Base-by-base conservation (phyloP, 257 asterid genomes). In the Orobanche coerulescens region DNA sequence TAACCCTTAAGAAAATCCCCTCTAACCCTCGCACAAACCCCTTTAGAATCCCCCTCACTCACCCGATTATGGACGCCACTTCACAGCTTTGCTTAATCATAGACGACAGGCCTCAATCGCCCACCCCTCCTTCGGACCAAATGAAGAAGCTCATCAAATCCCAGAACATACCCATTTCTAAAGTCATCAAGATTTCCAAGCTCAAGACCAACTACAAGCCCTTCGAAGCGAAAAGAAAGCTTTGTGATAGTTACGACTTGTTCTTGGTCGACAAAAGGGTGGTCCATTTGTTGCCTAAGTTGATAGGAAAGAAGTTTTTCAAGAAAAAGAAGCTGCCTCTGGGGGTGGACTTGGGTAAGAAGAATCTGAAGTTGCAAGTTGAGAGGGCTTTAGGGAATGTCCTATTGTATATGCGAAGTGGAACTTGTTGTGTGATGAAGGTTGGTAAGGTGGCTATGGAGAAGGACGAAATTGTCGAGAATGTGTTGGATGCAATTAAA, bases 261-360 rank as follows among this genome's bases (percentile, higher is more conserved):
- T 92, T 92, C 33, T 55, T 92, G 65, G 96, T 78, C 20, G 96
- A 88, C 36, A 92, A 82, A 20, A 75, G 94, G 87, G 66, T 86
- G 31, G 90, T 86, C 22, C 96, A 81, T 64, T 69, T 92, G 80
- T 71, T 88, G 72, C 98, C 97, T 7, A 92, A 79, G 86, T 73
- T 92, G 69, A 11, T 88, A 19, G 98, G 95, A 1, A 88, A 84
- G 75, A 71, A 70, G 59, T 86, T 92, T 57, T 92, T 86, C 71
- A 75, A 75, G 85, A 88, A 86, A 33, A 92, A 82, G 89, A 92
- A 92, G 77, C 54, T 92, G 62, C 97, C 98, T n/a, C 50, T 88
- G 24, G 87, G 88, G 1, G 84, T 92, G 20, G 97, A 92, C 46
- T 62, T 92, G 78, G 56, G 78, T 1, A 82, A 74, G 61, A 84